phyloP scores from a whole-genome alignment of 2,329 filamentous ascomycete genomes.

The Aspergillus sp. region DNA sequence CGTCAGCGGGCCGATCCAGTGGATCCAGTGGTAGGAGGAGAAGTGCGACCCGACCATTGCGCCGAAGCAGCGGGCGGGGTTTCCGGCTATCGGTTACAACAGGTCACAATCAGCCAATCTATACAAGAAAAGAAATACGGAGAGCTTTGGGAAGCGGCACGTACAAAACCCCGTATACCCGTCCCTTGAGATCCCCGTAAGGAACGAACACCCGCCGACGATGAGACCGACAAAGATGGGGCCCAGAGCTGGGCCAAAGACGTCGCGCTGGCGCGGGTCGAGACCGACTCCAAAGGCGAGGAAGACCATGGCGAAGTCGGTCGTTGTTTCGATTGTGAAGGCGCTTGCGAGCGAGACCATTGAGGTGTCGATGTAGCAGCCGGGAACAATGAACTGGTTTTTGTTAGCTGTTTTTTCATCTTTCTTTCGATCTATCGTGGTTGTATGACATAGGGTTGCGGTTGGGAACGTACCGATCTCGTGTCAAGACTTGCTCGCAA shows the following conservation, averaged over 20 bases:
- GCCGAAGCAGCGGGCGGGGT: slow-evolving; percentile 53
- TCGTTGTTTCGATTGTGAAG: slow-evolving; percentile 55
- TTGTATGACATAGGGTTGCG: too few species aligned
- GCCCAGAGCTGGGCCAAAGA: slow-evolving; percentile 56
- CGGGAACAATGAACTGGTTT: slow-evolving; percentile 37
- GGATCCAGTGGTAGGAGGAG: slow-evolving; percentile 43
- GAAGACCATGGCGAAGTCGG: slow-evolving; percentile 51
- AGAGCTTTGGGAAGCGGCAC: slow-evolving; percentile 18
- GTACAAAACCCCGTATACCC: slow-evolving; percentile 48
- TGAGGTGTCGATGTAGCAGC: slow-evolving; percentile 43
- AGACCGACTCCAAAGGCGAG: slow-evolving; percentile 59
- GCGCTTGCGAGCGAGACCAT: slow-evolving; percentile 45
- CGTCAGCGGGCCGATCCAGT: slow-evolving; percentile 33
- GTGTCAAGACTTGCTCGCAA: slow-evolving; percentile 39
- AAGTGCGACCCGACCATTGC: slow-evolving; percentile 48
- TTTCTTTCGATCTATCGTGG: too few species aligned
- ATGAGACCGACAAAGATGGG: slow-evolving; percentile 55
- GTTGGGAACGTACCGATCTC: neutral
- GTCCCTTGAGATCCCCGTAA: slow-evolving; percentile 30
- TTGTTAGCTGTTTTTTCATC: too few species aligned
- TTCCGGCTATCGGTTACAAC: slow-evolving; percentile 35
- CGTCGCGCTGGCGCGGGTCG: slow-evolving; percentile 55
- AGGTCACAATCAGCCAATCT: too few species aligned
- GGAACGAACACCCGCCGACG: slow-evolving; percentile 34
- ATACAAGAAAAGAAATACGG: neutral